Evolutionary conservation across 139 green algal genomes (phyloP).

Genomic region (Chlorella sp.): DNA sequence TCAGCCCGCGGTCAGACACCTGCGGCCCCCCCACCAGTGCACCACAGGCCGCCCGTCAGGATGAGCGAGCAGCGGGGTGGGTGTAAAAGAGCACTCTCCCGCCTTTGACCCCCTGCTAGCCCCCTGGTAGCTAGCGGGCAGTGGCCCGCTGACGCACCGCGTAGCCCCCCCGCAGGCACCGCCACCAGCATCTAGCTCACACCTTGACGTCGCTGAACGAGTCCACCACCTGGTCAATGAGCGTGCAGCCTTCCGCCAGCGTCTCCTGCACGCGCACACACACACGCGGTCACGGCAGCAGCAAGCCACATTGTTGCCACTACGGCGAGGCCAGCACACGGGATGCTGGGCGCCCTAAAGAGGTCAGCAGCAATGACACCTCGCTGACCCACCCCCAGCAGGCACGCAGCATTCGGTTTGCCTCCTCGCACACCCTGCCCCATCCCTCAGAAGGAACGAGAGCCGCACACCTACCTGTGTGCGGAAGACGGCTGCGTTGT

Average conservation of each 20-base stretch:
- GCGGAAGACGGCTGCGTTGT: conserved; percentile 94
- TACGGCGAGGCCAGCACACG: too few species aligned
- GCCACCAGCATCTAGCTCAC: too few species aligned
- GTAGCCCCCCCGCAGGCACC: too few species aligned
- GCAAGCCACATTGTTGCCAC: too few species aligned
- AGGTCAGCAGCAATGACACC: too few species aligned
- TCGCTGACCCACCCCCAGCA: too few species aligned
- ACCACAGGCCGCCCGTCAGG: not conserved
- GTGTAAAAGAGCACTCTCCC: not conserved
- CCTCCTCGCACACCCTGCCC: too few species aligned
- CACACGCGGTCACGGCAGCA: too few species aligned
- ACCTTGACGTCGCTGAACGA: conserved; percentile 72
- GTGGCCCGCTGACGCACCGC: not conserved
- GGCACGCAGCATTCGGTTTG: too few species aligned
- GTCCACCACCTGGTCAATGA: conserved; percentile 82
- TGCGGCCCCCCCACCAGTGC: conserved; percentile 11
- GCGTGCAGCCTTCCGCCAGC: conserved; percentile 73
- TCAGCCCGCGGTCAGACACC: conserved; percentile 49
- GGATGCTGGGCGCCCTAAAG: too few species aligned
- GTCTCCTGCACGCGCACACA: conserved; percentile 90
- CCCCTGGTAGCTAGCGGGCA: not conserved
- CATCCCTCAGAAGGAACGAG: too few species aligned
- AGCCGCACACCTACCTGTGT: too few species aligned
- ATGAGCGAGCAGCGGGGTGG: not conserved
- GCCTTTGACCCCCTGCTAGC: not conserved